Evolutionary conservation across 2,329 filamentous ascomycete species (phyloP).

Genomic region (Coleophoma crateriformis): DNA sequence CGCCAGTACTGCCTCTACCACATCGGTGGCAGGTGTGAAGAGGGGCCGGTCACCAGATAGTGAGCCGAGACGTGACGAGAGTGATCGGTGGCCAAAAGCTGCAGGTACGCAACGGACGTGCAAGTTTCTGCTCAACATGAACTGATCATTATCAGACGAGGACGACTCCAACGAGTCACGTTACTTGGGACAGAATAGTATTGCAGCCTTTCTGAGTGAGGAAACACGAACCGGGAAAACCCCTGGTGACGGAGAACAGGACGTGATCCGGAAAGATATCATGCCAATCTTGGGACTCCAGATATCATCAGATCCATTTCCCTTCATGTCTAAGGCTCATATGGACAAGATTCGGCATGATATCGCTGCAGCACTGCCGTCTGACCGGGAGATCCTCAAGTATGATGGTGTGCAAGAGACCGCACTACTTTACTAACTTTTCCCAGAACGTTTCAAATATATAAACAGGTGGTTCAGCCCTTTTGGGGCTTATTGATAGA

Average conservation of each 20-base stretch:
- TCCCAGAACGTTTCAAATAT: slow-evolving; percentile 54
- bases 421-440: neutral
- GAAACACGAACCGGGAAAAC: slow-evolving; percentile 44
- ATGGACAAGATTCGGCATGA: slow-evolving; percentile 55
- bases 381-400: slow-evolving; percentile 63
- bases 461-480: slow-evolving; percentile 62
- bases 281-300: slow-evolving; percentile 60
- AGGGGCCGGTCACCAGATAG: slow-evolving; percentile 22
- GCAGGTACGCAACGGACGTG: slow-evolving; percentile 16
- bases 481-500: slow-evolving; percentile 66
- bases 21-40: slow-evolving; percentile 17
- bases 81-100: slow-evolving; percentile 24
- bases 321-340: slow-evolving; percentile 59
- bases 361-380: slow-evolving; percentile 56
- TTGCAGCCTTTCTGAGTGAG: slow-evolving; percentile 58
- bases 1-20: slow-evolving; percentile 8
- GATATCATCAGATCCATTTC: slow-evolving; percentile 57
- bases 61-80: slow-evolving; percentile 20
- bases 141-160: slow-evolving; percentile 33
- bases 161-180: slow-evolving; percentile 50
- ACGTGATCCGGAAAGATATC: slow-evolving; percentile 55
- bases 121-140: too few relatives aligned
- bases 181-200: slow-evolving; percentile 63
- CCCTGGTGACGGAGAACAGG: slow-evolving; percentile 40
- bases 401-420: slow-evolving; percentile 28